These are phyloP conservation scores for Neopestalotiopsis rosae DNA, from an alignment of 2,329 filamentous ascomycete genomes.

Conservation along the genomic window DNA sequence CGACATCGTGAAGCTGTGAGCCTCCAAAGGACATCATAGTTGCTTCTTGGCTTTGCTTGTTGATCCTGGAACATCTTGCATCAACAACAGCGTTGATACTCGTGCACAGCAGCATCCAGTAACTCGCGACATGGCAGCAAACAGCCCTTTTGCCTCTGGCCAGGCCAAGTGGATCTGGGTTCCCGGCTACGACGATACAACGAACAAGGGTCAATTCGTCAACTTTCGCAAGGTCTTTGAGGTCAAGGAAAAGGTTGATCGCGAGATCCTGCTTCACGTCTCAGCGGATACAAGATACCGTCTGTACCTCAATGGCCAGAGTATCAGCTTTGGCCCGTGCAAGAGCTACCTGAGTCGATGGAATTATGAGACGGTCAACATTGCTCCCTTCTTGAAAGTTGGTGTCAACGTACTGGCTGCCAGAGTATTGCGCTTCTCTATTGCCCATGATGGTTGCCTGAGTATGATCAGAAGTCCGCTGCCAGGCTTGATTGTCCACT, in stretches of 20 bases:
- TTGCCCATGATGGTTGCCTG: conserved; percentile 32
- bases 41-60: background rate
- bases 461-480: conserved; percentile 34
- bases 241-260: background rate
- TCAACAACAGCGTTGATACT: background rate
- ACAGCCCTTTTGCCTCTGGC: conserved; percentile 10
- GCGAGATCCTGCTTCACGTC: conserved; percentile 24
- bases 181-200: conserved; percentile 12
- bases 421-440: conserved; percentile 32
- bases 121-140: conserved; percentile 5
- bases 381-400: conserved; percentile 23
- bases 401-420: conserved; percentile 25
- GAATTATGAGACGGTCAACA: conserved; percentile 33
- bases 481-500: conserved; percentile 35
- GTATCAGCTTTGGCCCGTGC: conserved; percentile 28
- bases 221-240: conserved; percentile 13
- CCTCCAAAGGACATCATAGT: background rate
- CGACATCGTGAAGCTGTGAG: background rate
- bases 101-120: background rate
- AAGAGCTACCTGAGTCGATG: conserved; percentile 30
- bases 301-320: conserved; percentile 28
- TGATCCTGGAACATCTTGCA: background rate
- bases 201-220: conserved; percentile 13
- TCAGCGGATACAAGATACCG: conserved; percentile 33
- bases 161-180: conserved; percentile 19